These are phyloP conservation scores for Penicillium palitans DNA, from an alignment of 2,329 filamentous ascomycete species.

Conservation along the genomic window DNA sequence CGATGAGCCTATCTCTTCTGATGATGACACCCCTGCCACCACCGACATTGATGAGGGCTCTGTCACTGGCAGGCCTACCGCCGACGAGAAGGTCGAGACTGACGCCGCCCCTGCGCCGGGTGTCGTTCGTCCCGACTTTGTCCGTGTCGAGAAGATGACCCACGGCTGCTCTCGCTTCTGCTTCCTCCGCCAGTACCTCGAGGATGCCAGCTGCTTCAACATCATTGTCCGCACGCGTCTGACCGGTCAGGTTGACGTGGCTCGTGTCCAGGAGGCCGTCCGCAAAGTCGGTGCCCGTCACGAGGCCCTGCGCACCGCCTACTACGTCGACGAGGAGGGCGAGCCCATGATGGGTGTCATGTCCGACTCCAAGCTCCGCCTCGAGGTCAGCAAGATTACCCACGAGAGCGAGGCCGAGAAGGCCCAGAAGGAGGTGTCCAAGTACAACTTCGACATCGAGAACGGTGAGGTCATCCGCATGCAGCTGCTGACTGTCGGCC, in stretches of 20 bases:
- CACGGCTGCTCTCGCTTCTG: background rate
- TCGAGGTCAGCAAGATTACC: background rate
- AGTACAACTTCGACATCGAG: background rate
- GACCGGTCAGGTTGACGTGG: background rate
- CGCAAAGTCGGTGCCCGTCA: background rate
- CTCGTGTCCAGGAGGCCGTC: background rate
- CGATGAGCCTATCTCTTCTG: background rate
- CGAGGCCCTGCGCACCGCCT: background rate
- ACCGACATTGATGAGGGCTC: background rate
- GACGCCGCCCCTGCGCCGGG: background rate
- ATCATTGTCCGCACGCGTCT: background rate
- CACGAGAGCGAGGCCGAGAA: background rate
- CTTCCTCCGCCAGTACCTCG: background rate
- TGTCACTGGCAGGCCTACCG: background rate
- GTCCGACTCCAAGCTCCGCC: background rate
- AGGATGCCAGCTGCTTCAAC: background rate
- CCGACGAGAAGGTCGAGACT: background rate
- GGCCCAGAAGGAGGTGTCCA: background rate
- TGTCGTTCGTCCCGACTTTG: background rate
- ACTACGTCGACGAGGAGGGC: background rate
- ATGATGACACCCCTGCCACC: background rate
- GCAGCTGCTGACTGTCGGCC: background rate
- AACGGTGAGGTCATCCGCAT: background rate
- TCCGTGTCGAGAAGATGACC: background rate
- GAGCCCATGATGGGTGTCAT: background rate